Conservation (phyloP, 768 basidiomycete species). For the Phallus indusiatus region DNA sequence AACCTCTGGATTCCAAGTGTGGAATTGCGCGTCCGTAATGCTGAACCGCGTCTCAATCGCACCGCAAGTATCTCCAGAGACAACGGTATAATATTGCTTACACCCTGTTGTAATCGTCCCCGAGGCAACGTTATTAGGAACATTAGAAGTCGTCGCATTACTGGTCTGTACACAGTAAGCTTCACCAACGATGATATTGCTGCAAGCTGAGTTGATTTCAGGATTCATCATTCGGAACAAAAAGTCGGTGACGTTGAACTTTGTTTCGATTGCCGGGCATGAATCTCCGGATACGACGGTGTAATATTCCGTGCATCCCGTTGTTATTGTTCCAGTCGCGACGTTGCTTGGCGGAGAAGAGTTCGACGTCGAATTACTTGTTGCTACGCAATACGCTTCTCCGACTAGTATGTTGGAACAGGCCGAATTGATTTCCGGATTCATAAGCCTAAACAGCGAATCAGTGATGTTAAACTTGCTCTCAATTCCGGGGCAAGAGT, state of each 20-base stretch:
- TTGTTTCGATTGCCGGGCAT: background rate
- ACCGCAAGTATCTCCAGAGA: no score
- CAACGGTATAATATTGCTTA: constrained; percentile 3
- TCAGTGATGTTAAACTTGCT: background rate
- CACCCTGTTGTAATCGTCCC: constrained; percentile 4
- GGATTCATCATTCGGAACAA: constrained; percentile 2
- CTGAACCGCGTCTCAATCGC: constrained; percentile 1
- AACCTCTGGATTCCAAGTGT: constrained; percentile 1
- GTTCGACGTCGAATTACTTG: background rate
- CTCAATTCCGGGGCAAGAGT: background rate
- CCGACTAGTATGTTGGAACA: background rate
- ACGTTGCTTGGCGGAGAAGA: background rate
- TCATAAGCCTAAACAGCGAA: background rate
- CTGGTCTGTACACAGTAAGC: background rate
- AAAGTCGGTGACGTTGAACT: background rate
- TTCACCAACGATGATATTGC: background rate
- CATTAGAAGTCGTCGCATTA: background rate
- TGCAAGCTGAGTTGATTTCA: constrained; percentile 3
- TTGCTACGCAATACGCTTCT: background rate
- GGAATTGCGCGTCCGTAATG: background rate
- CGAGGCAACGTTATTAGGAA: background rate
- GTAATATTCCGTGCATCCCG: constrained; percentile 4
- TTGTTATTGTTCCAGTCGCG: constrained; percentile 1
- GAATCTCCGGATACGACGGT: no score
- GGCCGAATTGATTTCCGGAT: constrained; percentile 3